Conservation (phyloP, 768 basidiomycete genomes). For the Naganishia friedmannii region DNA sequence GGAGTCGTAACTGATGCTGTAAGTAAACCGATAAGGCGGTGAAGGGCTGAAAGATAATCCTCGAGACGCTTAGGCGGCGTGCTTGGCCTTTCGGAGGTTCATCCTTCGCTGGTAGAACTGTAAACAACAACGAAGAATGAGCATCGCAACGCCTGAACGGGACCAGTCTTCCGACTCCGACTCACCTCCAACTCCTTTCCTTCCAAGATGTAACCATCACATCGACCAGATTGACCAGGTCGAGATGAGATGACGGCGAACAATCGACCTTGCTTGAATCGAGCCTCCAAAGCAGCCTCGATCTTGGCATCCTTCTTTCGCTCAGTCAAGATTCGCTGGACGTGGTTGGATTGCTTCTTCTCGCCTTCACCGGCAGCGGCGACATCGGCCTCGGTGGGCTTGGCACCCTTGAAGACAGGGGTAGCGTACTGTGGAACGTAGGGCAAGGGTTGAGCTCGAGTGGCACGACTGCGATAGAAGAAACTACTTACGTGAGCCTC, state of each 20-base stretch:
- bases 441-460: conserved; percentile 26
- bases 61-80: conserved; percentile 56
- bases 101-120: conserved; percentile 87
- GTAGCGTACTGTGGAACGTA: conserved; percentile 71
- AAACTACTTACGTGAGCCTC: conserved; percentile 79
- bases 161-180: not conserved
- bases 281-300: conserved; percentile 80
- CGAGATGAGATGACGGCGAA: conserved; percentile 90
- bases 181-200: conserved; percentile 94
- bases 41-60: conserved; percentile 31
- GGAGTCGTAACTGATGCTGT: conserved; percentile 16
- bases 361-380: conserved; percentile 57
- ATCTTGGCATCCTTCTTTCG: conserved; percentile 93
- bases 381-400: conserved; percentile 58
- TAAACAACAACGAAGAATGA: not conserved
- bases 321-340: conserved; percentile 78
- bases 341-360: conserved; percentile 85
- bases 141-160: not conserved
- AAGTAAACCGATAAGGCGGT: not conserved
- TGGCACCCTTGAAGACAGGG: conserved; percentile 78
- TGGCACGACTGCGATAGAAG: not conserved
- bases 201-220: conserved; percentile 96
- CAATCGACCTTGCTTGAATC: conserved; percentile 91
- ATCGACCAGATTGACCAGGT: conserved; percentile 93
- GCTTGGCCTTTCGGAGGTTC: conserved; percentile 91